Base-by-base conservation (phyloP, 768 basidiomycete genomes). In the Peribolospora baueri region DNA sequence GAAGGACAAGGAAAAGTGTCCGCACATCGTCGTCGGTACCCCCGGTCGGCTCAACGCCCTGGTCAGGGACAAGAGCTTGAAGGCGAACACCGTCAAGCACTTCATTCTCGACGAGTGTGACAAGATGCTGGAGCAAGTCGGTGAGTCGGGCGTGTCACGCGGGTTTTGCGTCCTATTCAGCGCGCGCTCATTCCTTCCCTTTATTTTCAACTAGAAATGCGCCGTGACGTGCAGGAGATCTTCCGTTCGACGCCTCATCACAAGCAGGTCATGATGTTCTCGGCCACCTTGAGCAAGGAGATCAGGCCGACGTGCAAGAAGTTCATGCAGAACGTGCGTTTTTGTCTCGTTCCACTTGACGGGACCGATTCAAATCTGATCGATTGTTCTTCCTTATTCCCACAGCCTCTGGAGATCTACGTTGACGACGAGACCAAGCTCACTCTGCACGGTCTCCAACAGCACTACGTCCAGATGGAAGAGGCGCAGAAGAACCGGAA, bases 191-290 rank as follows among this genome's bases (percentile, higher is more conserved):
- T 25, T 54, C 48, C 53, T 7, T 38, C 38, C 41, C 63, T 78
- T 80, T 75, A 80, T 78, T 66, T 48, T 25, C 49, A 36, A 42
- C 46, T 78, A 98, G 93, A 97, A 81, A 98, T 98, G 93, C 91
- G 93, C 73, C 86, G 93, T 66, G 93, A 98, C 68, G 91, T 98
- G 60, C 93, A 98, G 79, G 93, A 98, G 73, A 97, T 98, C 65
- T 98, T 97, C 78, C 82, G 91, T 64, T 77, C 86, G 13, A 97
- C 93, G 14, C 93, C 93, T 52, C 91, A 93, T 70, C 88, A 93
- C 76, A 98, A 98, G 74, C 91, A 98, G 75, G 93, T 98, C 62
- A 98, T 98, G 93, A 98, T 98, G 93, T 98, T 98, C 75, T 91
- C 87, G 63, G 93, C 93, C 46, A 98, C 93, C 1, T 71, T 98